Evolutionary conservation across 306 rosid species (phyloP), one percentile per base, ranked within the genome.

Genomic region (Trifolium repens): DNA sequence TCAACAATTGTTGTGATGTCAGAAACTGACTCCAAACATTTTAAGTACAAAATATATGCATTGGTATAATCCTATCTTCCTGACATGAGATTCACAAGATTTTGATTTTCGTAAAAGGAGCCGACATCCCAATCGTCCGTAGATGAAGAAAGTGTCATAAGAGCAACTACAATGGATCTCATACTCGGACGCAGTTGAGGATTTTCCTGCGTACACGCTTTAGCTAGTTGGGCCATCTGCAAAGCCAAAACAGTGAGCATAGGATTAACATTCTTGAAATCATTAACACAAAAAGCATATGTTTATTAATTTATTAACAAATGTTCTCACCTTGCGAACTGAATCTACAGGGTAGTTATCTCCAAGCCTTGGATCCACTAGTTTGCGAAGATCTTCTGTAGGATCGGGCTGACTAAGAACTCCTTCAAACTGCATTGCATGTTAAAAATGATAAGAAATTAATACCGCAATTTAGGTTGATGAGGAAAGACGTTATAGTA

Each of bases 91-190:
- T 93, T 91, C 76, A 82, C 86, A 46, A 90, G 88, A 71, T 84
- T 81, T 69, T 85, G 93, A 79, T 90, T 94, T 74, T 94, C 89
- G 5, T 90, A 87, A 82, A 90, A 88, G 61, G 96, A 85, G 42
- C 89, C 90, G 1, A 89, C 90, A 75, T 94, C 98, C 98, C 97
- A 94, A 42, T 90, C 93, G 17, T 88, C 94, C 0, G 96, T 87
- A 34, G 86, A 26, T 9, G 97, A 90, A 44, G 96, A 91, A 61
- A 91, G 94, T 76, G 98, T 91, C 96, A 94, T 91, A 5, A 94
- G 86, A 13, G 96, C 99, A 67, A 94, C 99, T 67, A 94, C 99
- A 67, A 94, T 90, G 7, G 96, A 90, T 83, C 99, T 86, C 99
- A 92, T 94, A 83, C 93, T 92, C 5, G 97, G 97, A 1, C 99